These are phyloP conservation scores for Maudiozyma barnettii DNA, from an alignment of 805 yeast species.

Conservation along the genomic window DNA sequence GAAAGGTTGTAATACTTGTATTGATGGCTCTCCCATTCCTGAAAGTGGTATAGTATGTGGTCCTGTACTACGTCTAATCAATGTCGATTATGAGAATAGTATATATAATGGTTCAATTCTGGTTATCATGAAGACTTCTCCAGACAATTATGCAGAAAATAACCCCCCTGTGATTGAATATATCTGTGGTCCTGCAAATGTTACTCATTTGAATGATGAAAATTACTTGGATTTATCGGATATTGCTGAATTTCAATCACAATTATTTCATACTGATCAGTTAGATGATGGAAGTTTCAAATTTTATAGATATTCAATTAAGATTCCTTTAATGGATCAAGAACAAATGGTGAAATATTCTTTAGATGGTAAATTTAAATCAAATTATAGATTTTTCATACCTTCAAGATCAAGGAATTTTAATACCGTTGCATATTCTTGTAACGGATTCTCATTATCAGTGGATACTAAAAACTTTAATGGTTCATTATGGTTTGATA, in stretches of 20 bases:
- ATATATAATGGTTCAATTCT: constrained; percentile 62
- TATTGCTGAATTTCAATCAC: constrained; percentile 40
- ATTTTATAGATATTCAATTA: constrained; percentile 60
- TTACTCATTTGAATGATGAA: background rate
- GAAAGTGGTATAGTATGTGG: constrained; percentile 44
- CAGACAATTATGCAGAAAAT: constrained; percentile 28
- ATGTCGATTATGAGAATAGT: constrained; percentile 40
- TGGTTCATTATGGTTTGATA: constrained; percentile 82
- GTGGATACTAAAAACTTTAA: constrained; percentile 59
- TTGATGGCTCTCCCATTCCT: constrained; percentile 14
- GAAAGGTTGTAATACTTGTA: constrained; percentile 15
- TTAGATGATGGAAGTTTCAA: constrained; percentile 26
- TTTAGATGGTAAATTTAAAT: constrained; percentile 37
- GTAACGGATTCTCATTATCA: constrained; percentile 80
- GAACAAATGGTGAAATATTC: constrained; percentile 60
- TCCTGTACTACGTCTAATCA: constrained; percentile 63
- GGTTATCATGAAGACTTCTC: constrained; percentile 45
- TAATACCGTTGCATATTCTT: constrained; percentile 76
- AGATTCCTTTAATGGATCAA: constrained; percentile 35
- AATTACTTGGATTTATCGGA: background rate
- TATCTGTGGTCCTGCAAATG: constrained; percentile 8
- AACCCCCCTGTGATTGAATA: constrained; percentile 28
- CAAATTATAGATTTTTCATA: constrained; percentile 55
- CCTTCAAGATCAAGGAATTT: constrained; percentile 59
- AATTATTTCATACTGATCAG: constrained; percentile 33